Conservation (phyloP, 2,329 filamentous ascomycete species). For the Claviceps sp. region DNA sequence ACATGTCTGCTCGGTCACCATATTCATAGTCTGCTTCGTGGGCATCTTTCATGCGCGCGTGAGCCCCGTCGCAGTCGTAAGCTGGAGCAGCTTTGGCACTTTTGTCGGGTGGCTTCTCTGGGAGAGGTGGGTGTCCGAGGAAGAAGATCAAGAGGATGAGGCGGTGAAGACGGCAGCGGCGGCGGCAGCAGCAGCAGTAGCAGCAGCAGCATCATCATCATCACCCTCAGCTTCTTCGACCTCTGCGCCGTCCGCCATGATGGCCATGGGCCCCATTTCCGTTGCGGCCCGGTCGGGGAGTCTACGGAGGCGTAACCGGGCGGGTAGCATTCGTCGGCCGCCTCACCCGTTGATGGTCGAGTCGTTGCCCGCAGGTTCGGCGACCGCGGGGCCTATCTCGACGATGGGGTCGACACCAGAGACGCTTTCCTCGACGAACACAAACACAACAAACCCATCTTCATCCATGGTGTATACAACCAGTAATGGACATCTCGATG, state of each 20-base stretch:
- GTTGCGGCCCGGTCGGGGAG: constrained; percentile 17
- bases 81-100: constrained; percentile 70
- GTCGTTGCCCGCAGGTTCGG: constrained; percentile 11
- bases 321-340: constrained; percentile 25
- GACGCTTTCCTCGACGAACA: constrained; percentile 29
- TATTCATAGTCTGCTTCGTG: constrained; percentile 89
- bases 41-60: constrained; percentile 78
- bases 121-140: constrained; percentile 77
- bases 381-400: constrained; percentile 10
- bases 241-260: not conserved
- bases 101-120: constrained; percentile 81
- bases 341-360: constrained; percentile 16
- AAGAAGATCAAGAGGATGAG: constrained; percentile 38
- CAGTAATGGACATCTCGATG: constrained; percentile 32
- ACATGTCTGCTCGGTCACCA: constrained; percentile 86
- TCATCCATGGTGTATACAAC: not conserved
- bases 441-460: constrained; percentile 16
- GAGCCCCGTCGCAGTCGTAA: constrained; percentile 80
- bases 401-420: constrained; percentile 19
- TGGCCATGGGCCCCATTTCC: not conserved
- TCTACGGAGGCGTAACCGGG: constrained; percentile 20
- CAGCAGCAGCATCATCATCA: constrained; percentile 12
- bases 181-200: constrained; percentile 11
- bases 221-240: constrained; percentile 7
- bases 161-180: constrained; percentile 22